Evolutionary conservation across 441 rosid genomes (phyloP), one percentile per base, ranked within the genome.

Genomic region (Populus hybrid): DNA sequence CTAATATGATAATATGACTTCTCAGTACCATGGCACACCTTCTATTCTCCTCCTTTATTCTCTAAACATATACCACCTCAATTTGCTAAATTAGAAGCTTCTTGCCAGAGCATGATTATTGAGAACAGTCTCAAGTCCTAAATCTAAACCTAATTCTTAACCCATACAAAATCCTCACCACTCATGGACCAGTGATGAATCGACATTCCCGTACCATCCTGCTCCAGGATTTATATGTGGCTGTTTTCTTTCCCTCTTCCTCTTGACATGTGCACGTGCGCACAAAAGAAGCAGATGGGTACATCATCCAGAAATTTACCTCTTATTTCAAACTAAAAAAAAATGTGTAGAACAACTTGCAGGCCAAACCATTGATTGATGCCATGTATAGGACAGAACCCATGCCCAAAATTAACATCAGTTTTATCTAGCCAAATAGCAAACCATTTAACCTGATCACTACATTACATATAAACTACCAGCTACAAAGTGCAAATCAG

Each of bases 371-470:
- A 40, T 40, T 40, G 45, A 40, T 40, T 11, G 45, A 40, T 40
- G 45, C 14, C 45, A 67, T 31, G 9, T n/a, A 2, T 2, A 7
- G 0, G 21, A 68, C 21, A 61, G 59, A 2, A 21, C 35, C 66
- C 68, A 33, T 0, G 16, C 8, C 7, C 1, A 64, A 71, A 71
- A 50, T 26, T 10, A 50, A 28, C 5, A 5, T 2, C 26, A 65
- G 6, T 3, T 33, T 71, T 16, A 38, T 69, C 50, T 9, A 16
- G 53, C 75, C 42, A 29, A 42, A 59, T 20, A n/a, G 4, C 42
- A 21, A 63, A 68, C 24, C 14, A 53, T 50, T 68, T 76, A 12
- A 29, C 68, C 72, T 33, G 69, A 68, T 21, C 21, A 76, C 16
- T 21, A 68, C 23, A 11, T 38, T 24, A 24, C 35, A 56, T n/a